Base-by-base conservation (phyloP, 176 grass and related monocot genomes). In the Avena sativa region DNA sequence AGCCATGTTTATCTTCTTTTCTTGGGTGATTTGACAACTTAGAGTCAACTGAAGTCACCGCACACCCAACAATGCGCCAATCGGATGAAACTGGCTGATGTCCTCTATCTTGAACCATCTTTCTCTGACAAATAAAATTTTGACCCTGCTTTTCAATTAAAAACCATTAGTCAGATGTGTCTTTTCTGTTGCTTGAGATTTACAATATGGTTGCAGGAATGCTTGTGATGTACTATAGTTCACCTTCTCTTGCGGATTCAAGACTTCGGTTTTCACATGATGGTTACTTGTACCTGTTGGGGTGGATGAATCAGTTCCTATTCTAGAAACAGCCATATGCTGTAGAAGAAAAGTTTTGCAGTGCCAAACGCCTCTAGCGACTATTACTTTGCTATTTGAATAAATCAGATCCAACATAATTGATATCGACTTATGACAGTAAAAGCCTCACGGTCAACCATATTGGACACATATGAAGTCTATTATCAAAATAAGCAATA, bases 191-290 rank as follows among this genome's bases (percentile, higher is more conserved):
- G 47, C 49, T 60, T 88, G 82, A 66, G 86, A 74, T 75, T 52
- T 72, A 44, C 83, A 83, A n/a, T 86, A 67, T 79, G 50, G 25
- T 23, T 91, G 80, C 19, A 87, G 63, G 36, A 81, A 66, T 67
- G 30, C 64, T 61, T 93, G 92, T 25, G 78, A 83, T 83, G 74
- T 47, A 63, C 90, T 85, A 81, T 92, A 79, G 53, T 83, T 94
- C 79, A 81, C 60, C 46, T 89, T 89, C 51, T 89, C 87, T 43
- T 58, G 83, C 67, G 91, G 89, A 81, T 88, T 84, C 72, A 93
- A 86, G 30, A 74, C 83, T 55, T 95, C 86, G n/a, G 71, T 28
- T 78, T 89, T 87, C 57, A 87, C 71, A 70, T 79, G 70, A 61
- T 86, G 83, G 86, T 88, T 87, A 79, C 17, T 87, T 80, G 74